These are phyloP conservation scores for Orychophragmus violaceus DNA, from an alignment of 345 rosid species.

Conservation along the genomic window DNA sequence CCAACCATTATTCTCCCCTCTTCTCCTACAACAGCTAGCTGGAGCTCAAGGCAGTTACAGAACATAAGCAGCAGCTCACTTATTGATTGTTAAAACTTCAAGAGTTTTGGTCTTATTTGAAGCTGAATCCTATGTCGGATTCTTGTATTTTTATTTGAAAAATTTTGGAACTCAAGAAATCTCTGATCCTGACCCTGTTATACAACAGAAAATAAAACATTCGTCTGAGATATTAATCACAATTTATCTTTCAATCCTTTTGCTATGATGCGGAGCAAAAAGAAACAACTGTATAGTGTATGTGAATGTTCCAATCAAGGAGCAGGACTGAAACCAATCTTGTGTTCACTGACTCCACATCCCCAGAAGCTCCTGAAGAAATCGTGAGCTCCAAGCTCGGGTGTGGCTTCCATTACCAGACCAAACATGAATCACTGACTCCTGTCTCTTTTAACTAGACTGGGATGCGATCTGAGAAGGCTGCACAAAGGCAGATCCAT, in stretches of 20 bases:
- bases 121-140: background rate
- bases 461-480: too few relatives aligned
- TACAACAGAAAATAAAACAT: conserved; percentile 6
- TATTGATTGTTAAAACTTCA: too few relatives aligned
- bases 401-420: conserved; percentile 10
- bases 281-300: background rate
- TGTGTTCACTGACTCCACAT: conserved; percentile 1
- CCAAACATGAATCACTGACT: background rate
- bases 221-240: background rate
- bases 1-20: conserved; percentile 81
- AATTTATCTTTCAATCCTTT: background rate
- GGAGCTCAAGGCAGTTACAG: conserved; percentile 87
- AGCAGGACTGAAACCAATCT: background rate
- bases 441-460: background rate
- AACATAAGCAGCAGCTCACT: conserved; percentile 21
- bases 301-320: too few relatives aligned
- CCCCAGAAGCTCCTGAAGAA: conserved; percentile 6
- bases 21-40: conserved; percentile 48
- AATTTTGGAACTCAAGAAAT: background rate
- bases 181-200: background rate
- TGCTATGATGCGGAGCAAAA: conserved; percentile 2
- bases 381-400: background rate
- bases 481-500: conserved; percentile 1
- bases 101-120: background rate
- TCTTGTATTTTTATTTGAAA: background rate